These are phyloP conservation scores for Neonectria magnoliae DNA, from an alignment of 2,329 filamentous ascomycete species.

Conservation along the genomic window DNA sequence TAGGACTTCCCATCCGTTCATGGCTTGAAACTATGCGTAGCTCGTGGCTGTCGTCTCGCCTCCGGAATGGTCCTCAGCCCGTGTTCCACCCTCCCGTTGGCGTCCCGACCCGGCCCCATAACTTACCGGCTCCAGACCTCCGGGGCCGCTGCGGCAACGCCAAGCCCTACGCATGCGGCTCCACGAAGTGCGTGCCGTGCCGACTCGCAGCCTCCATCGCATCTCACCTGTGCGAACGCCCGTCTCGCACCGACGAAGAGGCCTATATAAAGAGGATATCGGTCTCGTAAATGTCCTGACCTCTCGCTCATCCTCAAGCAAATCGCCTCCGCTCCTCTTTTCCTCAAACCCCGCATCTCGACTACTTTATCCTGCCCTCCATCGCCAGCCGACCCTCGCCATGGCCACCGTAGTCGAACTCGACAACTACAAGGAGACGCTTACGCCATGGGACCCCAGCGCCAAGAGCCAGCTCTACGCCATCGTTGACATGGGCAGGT, in stretches of 20 bases:
- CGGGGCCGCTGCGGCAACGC: slow-evolving; percentile 14
- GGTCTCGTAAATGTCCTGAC: too few relatives aligned
- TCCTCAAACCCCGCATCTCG: not conserved
- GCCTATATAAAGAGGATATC: not conserved
- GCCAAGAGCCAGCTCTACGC: slow-evolving; percentile 63
- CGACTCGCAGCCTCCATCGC: not conserved
- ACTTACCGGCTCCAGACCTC: not conserved
- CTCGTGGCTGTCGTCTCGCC: not conserved
- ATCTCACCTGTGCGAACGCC: not conserved
- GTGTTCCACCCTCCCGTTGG: not conserved
- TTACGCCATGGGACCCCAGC: slow-evolving; percentile 60
- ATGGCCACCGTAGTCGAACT: slow-evolving; percentile 56
- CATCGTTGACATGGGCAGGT: slow-evolving; percentile 71
- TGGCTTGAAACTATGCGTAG: not conserved
- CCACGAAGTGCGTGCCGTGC: slow-evolving; percentile 2
- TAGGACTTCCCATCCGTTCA: too few relatives aligned
- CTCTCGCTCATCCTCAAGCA: not conserved
- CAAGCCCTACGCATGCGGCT: slow-evolving; percentile 13
- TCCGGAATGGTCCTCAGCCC: not conserved
- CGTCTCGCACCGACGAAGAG: not conserved
- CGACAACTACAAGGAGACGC: slow-evolving; percentile 59
- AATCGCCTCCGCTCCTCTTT: not conserved
- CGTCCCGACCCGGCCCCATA: slow-evolving; percentile 11
- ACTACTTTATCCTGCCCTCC: not conserved
- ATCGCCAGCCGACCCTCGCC: slow-evolving; percentile 1